Base-by-base conservation (phyloP, 1,284 basidiomycete species). In the Veloporphyrellus conicus region DNA sequence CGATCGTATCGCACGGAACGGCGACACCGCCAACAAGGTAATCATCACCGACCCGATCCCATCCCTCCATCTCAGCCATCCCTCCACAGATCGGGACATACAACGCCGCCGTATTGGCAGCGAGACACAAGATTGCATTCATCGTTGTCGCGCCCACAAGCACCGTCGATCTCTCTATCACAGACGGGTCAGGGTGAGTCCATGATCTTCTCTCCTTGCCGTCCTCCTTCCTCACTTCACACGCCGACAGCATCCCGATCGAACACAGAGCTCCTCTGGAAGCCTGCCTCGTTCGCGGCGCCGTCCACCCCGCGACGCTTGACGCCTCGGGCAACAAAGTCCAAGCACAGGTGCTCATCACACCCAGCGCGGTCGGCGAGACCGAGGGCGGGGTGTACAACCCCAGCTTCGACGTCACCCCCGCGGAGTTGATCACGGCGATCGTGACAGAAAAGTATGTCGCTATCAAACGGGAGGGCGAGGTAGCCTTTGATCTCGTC, bases 11-110 rank as follows among this genome's bases (percentile, higher is more conserved):
- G 89, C 91, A 4, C 76, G 73, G 59, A 95, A 96, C 59, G 93
- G 93, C 3, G 93, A 95, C 68, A 94, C 93, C 0, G 92, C 92
- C 18, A 95, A 95, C 75, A 95, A 95, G 73, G 88, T 84, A 42
- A 32, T 45, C 33, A 67, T 55, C 16, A 18, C 29, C 5, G 29
- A 38, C 23, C 25, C 31, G 11, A 23, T 23, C 40, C 38, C 20
- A 35, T 11, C 27, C 45, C 27, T 29, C 14, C 2, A 19, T 4
- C 36, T 34, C 14, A 36, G 14, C 11, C 28, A n/a, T 28, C 34
- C 34, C 38, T 27, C 47, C 6, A 29, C 15, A 90, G 83, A 85
- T 93, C 57, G 90, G 91, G 33, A 93, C 91, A 2, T 93, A 93
- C 70, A 91, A 93, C 59, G 90, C 90, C 9, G 90, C 90, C 8